Percentiles rank a stretch among this genome's conserved stretches.
Evolutionary conservation across 208 protist species (phyloP).

Genomic region (Wallacemonas sp.): DNA sequence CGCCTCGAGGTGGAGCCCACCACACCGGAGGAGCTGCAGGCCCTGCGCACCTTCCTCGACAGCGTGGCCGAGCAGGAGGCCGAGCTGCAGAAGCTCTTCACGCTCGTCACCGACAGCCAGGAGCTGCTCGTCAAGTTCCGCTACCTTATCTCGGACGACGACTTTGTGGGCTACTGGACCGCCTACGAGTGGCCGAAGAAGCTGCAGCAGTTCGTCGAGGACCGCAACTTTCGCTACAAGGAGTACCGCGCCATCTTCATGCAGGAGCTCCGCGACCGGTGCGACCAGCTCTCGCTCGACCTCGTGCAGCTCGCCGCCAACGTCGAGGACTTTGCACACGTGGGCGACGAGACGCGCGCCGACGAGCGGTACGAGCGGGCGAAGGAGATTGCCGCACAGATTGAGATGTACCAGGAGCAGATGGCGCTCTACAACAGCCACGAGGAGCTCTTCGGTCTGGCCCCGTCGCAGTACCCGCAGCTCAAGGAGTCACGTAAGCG

Average conservation of each 20-base stretch:
- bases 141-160: slow-evolving; percentile 71
- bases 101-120: slow-evolving; percentile 74
- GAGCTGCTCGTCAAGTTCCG: slow-evolving; percentile 84
- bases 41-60: slow-evolving; percentile 80
- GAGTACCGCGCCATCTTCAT: slow-evolving; percentile 92
- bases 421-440: slow-evolving; percentile 87
- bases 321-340: slow-evolving; percentile 87
- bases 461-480: slow-evolving; percentile 86
- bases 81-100: slow-evolving; percentile 70
- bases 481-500: slow-evolving; percentile 83
- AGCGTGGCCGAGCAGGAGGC: slow-evolving; percentile 69
- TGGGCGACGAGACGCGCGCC: slow-evolving; percentile 82
- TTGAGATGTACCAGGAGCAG: slow-evolving; percentile 68
- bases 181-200: slow-evolving; percentile 92
- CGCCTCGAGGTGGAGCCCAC: slow-evolving; percentile 75
- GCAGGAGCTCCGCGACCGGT: slow-evolving; percentile 87
- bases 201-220: slow-evolving; percentile 88
- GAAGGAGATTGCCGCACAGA: slow-evolving; percentile 67
- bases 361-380: slow-evolving; percentile 91
- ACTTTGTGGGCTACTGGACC: slow-evolving; percentile 85
- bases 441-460: slow-evolving; percentile 88
- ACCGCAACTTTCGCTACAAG: slow-evolving; percentile 89
- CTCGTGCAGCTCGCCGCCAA: slow-evolving; percentile 80
- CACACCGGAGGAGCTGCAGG: slow-evolving; percentile 92
- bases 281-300: slow-evolving; percentile 79